Base-by-base conservation (phyloP, 2,329 filamentous ascomycete species). In the Monilinia polystroma region DNA sequence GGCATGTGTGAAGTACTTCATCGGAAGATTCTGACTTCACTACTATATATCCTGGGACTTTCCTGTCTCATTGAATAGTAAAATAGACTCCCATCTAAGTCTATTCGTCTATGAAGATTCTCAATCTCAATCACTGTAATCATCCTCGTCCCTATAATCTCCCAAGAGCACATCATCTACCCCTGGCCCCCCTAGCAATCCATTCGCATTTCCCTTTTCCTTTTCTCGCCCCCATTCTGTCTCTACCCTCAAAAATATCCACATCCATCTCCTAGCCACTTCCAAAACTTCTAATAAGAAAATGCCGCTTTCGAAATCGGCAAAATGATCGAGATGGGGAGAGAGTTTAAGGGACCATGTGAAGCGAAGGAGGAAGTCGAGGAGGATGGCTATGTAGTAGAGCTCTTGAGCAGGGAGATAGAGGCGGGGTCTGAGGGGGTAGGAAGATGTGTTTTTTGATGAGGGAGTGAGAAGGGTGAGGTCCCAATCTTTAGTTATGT, bases 401-500 rank as follows among this genome's bases (percentile, higher is more conserved):
- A 96, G 80, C 54, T 84, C 83, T 26, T 88, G 85, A 14, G 86
- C 84, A 58, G 89, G 85, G 76, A 97, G 91, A 75, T 89, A 85
- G 26, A 93, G 84, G 66, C 89, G 84, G 62, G 87, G 84, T 38
- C 95, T 88, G 55, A 99, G 82, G 1, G 91, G 95, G 76, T 66
- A 59, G 16, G 62, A 23, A 38, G 63, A 38, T 32, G 49, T 47
- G n/a, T 60, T 55, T 23, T 45, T 55, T 18, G 66, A n/a, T 58
- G 56, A 51, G 6, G 68, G 70, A 3, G 89, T 86, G 75, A 98
- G 91, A 18, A 98, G 83, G 0, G 90, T 91, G 69, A 99, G 83
- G 76, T 98, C 95, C 95, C 95, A 99, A 81, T 99, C 95, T 80
- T 93, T 95, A 66, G 92, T 85, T 41, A 98, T 88, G 75, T 99